Evolutionary conservation across 2,329 filamentous ascomycete genomes (phyloP).

Genomic region (Cordyceps cicadae): DNA sequence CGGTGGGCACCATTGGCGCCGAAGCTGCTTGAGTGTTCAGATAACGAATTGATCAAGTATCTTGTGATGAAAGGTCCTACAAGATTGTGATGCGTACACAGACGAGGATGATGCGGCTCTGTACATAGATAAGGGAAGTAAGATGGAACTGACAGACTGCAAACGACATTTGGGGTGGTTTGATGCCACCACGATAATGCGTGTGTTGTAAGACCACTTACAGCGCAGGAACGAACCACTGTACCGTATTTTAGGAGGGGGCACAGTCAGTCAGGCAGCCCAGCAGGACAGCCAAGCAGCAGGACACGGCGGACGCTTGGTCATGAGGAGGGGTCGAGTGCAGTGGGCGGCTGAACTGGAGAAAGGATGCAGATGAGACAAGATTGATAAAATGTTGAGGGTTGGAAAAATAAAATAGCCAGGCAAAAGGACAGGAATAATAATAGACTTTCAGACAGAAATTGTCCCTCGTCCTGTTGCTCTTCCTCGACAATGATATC

Average conservation of each 20-base stretch:
- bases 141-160: neutral
- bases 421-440: neutral
- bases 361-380: neutral
- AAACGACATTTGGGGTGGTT: neutral
- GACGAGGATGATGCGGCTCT: neutral
- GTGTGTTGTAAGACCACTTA: neutral
- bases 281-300: neutral
- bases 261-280: neutral
- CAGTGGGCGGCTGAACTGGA: neutral
- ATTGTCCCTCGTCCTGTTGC: neutral
- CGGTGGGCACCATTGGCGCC: neutral
- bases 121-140: neutral
- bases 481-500: neutral
- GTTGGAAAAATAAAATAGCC: neutral
- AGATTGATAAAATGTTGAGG: neutral
- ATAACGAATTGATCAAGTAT: neutral
- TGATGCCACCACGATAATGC: conserved; percentile 1
- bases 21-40: neutral
- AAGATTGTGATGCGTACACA: neutral
- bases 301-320: neutral
- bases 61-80: neutral
- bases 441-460: neutral
- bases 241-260: neutral
- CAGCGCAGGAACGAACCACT: neutral
- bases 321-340: neutral